Evolutionary conservation across 2,329 filamentous ascomycete genomes (phyloP).

Genomic region (Paecilomyces sp.): DNA sequence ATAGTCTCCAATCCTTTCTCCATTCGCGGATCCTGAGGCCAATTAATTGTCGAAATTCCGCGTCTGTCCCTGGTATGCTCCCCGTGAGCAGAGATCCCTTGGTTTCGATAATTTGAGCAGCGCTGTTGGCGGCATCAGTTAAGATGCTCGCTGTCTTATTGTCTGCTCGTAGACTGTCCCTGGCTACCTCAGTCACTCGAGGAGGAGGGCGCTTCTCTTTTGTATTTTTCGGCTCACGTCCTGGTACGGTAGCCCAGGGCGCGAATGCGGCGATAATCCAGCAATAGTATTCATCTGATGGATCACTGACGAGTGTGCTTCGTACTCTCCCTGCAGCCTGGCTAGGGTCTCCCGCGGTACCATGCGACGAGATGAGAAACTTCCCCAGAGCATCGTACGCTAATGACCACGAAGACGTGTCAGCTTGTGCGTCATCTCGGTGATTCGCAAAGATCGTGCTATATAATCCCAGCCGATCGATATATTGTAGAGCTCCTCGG

Average conservation of each 20-base stretch:
- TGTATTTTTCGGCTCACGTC: slow-evolving; percentile 27
- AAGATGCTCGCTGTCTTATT: slow-evolving; percentile 69
- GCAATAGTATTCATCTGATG: slow-evolving; percentile 61
- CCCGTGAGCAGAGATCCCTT: slow-evolving; percentile 39
- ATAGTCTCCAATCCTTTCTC: slow-evolving; percentile 33
- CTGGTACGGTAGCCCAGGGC: slow-evolving; percentile 58
- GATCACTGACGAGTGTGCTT: slow-evolving; percentile 51
- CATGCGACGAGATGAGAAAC: slow-evolving; percentile 31
- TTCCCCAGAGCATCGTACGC: slow-evolving; percentile 58
- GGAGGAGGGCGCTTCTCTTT: slow-evolving; percentile 50
- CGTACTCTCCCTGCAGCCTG: slow-evolving; percentile 24
- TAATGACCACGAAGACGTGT: slow-evolving; percentile 53
- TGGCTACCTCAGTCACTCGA: slow-evolving; percentile 56
- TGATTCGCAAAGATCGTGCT: slow-evolving; percentile 36
- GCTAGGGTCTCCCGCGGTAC: slow-evolving; percentile 42
- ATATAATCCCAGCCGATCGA: slow-evolving; percentile 32
- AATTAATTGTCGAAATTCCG: slow-evolving; percentile 29
- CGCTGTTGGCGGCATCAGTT: slow-evolving; percentile 56
- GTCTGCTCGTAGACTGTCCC: slow-evolving; percentile 71
- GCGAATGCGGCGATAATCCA: slow-evolving; percentile 71
- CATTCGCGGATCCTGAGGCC: slow-evolving; percentile 28
- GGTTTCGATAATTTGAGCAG: slow-evolving; percentile 54
- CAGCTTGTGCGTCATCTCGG: slow-evolving; percentile 46
- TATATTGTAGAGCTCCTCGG: slow-evolving; percentile 27
- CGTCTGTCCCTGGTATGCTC: slow-evolving; percentile 17